phyloP scores from a whole-genome alignment of 331 rosid species.

The Pyrus hybrid region DNA sequence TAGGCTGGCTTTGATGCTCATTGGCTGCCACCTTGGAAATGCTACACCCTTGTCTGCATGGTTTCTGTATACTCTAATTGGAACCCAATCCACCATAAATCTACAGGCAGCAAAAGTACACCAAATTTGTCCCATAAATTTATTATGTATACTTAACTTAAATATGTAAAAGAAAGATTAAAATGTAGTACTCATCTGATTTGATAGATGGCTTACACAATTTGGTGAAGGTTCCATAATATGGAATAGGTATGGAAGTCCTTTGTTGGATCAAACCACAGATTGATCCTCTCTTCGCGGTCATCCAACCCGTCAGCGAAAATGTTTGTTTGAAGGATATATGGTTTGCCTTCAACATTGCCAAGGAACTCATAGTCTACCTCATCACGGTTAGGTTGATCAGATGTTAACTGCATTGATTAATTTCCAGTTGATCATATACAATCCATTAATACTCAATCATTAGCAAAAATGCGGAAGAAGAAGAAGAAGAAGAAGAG shows the following conservation, averaged over 20 bases:
- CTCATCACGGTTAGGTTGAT: conserved; percentile 86
- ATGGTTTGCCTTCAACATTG: conserved; percentile 63
- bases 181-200: background rate
- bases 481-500: background rate
- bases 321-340: conserved; percentile 72
- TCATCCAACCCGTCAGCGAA: conserved; percentile 66
- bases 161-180: background rate
- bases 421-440: background rate
- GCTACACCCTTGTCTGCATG: conserved; percentile 79
- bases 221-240: conserved; percentile 80
- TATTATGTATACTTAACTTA: background rate
- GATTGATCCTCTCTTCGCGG: conserved; percentile 77
- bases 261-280: conserved; percentile 96
- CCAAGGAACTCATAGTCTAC: conserved; percentile 90
- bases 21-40: conserved; percentile 84
- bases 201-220: conserved; percentile 48
- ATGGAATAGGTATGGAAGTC: conserved; percentile 84
- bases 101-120: conserved; percentile 17
- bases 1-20: conserved; percentile 66
- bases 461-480: background rate
- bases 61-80: conserved; percentile 80
- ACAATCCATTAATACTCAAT: background rate
- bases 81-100: conserved; percentile 79
- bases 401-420: conserved; percentile 59
- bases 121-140: background rate